Evolutionary conservation across 768 basidiomycete genomes (phyloP).

Genomic region (Lactarius deliciosus): DNA sequence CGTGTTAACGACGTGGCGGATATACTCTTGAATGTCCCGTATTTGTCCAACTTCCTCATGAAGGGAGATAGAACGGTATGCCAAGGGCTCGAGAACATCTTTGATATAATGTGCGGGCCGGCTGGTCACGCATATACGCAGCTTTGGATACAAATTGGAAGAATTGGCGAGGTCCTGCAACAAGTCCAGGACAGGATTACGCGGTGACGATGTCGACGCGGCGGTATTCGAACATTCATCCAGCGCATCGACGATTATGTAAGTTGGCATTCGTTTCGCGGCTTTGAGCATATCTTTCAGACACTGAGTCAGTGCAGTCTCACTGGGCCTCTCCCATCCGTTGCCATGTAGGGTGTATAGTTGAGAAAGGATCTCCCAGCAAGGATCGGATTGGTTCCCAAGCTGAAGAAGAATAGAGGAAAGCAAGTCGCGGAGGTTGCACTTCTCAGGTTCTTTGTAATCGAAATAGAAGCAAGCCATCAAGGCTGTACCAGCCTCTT

Average conservation of each 20-base stretch:
- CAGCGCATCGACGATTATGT: slow-evolving; percentile 20
- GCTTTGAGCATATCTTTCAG: slow-evolving; percentile 12
- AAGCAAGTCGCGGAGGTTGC: slow-evolving; percentile 6
- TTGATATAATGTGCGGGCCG: slow-evolving; percentile 18
- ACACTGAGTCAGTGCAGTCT: not conserved
- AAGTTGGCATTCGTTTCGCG: not conserved
- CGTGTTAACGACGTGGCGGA: slow-evolving; percentile 5
- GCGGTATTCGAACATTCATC: slow-evolving; percentile 10
- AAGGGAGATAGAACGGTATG: not conserved
- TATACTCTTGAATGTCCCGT: slow-evolving; percentile 5
- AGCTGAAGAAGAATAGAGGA: slow-evolving; percentile 16
- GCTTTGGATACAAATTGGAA: not conserved
- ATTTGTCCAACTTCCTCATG: slow-evolving; percentile 9
- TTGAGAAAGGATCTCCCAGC: not conserved
- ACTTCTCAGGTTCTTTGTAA: slow-evolving; percentile 11
- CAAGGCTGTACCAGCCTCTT: not conserved
- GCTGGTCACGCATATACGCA: slow-evolving; percentile 18
- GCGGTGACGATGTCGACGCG: slow-evolving; percentile 5
- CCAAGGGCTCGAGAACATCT: not conserved
- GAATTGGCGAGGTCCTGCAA: slow-evolving; percentile 6
- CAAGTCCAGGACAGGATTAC: slow-evolving; percentile 6
- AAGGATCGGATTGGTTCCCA: slow-evolving; percentile 1
- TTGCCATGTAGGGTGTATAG: not conserved
- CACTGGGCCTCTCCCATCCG: not conserved
- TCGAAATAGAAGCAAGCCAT: slow-evolving; percentile 16